Conservation (phyloP, 805 yeast species). For the Candida piceae region DNA sequence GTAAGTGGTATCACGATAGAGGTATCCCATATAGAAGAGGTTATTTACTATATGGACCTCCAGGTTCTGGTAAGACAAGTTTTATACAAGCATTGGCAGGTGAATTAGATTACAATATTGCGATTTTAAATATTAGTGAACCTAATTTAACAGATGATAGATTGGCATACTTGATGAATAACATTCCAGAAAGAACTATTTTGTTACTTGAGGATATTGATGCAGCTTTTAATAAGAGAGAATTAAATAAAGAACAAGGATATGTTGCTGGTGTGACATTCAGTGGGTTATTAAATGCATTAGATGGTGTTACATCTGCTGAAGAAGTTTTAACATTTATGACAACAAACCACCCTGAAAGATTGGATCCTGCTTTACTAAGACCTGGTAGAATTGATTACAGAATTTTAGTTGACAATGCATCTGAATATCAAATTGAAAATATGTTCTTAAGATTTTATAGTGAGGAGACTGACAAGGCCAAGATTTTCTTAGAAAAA, state of each 20-base stretch:
- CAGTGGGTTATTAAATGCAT: conserved; percentile 86
- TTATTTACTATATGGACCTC: conserved; percentile 91
- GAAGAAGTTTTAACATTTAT: conserved; percentile 95
- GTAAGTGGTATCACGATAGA: conserved; percentile 88
- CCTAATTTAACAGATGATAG: conserved; percentile 91
- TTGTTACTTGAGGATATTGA: conserved; percentile 88
- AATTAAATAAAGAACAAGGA: conserved; percentile 72
- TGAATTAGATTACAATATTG: conserved; percentile 90
- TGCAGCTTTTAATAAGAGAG: conserved; percentile 86
- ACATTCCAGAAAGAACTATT: conserved; percentile 85
- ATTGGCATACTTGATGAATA: conserved; percentile 91
- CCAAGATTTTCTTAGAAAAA: conserved; percentile 46
- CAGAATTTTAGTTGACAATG: conserved; percentile 79
- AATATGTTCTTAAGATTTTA: conserved; percentile 88
- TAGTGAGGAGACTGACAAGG: conserved; percentile 48
- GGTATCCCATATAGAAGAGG: conserved; percentile 99
- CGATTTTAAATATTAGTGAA: conserved; percentile 87
- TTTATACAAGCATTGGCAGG: conserved; percentile 97
- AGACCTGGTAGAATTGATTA: conserved; percentile 94
- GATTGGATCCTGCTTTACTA: conserved; percentile 84
- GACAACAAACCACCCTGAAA: conserved; percentile 98
- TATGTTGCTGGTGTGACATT: conserved; percentile 88
- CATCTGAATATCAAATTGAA: conserved; percentile 73
- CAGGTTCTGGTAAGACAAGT: conserved; percentile 95
- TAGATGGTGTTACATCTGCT: conserved; percentile 96